Percentiles rank a stretch among this genome's conserved stretches.
Conservation (phyloP, 1,139 yeast species). For the Candida neerlandica region DNA sequence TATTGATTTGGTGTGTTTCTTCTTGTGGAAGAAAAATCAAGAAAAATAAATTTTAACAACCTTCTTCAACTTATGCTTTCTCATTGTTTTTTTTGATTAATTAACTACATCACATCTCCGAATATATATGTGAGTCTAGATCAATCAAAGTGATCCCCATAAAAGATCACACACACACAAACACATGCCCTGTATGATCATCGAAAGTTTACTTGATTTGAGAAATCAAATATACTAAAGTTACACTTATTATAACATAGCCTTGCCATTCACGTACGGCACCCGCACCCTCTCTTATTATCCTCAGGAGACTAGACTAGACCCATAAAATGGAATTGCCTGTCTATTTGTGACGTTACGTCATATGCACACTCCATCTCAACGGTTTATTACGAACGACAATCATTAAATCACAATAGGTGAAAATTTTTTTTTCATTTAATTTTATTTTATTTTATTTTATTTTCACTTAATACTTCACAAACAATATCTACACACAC, state of each 20-base stretch:
- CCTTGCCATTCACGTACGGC: too few species aligned
- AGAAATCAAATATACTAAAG: too few species aligned
- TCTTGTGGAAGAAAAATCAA: background rate
- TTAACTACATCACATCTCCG: background rate
- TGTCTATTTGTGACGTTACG: background rate
- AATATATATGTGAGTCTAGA: too few species aligned
- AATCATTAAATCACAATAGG: background rate
- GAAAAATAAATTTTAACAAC: background rate
- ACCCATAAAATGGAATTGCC: too few species aligned
- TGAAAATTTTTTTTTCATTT: background rate
- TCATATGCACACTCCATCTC: slow-evolving; percentile 1
- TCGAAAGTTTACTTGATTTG: too few species aligned
- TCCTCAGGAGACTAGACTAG: too few species aligned
- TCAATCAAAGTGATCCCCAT: too few species aligned
- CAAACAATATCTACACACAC: background rate
- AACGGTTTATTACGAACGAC: background rate
- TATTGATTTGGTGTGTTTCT: background rate
- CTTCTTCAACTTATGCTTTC: background rate
- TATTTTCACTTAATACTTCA: background rate
- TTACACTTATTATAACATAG: too few species aligned
- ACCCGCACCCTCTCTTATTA: too few species aligned
- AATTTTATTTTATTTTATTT: too few species aligned
- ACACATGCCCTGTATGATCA: too few species aligned
- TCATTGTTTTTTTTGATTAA: background rate
- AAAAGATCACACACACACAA: too few species aligned